Conservation (phyloP, 176 grass and related monocot genomes). For the Ensete ventricosum region DNA sequence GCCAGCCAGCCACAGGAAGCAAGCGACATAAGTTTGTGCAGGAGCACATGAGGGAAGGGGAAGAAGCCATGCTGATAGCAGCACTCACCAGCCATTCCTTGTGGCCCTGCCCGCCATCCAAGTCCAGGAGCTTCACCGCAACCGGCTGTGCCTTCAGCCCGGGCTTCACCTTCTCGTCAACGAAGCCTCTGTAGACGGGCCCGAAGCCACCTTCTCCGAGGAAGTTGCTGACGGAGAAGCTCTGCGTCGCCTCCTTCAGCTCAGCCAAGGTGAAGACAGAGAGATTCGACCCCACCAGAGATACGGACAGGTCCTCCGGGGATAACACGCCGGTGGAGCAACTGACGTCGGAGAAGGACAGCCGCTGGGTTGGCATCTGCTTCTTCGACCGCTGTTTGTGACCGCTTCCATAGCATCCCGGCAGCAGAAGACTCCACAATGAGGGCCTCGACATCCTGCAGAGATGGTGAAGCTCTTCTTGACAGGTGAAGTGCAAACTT, state of each 20-base stretch:
- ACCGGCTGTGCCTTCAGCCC: background rate
- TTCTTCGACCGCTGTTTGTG: background rate
- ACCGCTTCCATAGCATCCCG: background rate
- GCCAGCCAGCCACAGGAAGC: too few species aligned
- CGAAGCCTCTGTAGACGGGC: background rate
- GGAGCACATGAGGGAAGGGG: background rate
- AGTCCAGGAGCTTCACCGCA: background rate
- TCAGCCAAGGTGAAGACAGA: background rate
- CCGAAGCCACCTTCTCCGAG: conserved; percentile 3
- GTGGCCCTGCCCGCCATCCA: background rate
- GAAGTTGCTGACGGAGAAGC: conserved; percentile 1
- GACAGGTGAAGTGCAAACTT: background rate
- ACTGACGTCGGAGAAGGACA: background rate
- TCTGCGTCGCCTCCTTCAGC: background rate
- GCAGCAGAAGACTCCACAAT: background rate
- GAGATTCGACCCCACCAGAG: background rate
- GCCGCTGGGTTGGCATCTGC: background rate
- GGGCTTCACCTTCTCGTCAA: background rate
- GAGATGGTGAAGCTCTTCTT: too few species aligned
- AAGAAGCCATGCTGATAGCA: background rate
- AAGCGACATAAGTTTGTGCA: background rate
- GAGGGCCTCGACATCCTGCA: background rate
- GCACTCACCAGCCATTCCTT: conserved; percentile 1
- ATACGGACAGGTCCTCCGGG: background rate
- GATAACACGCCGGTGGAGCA: background rate